Conservation (phyloP, 345 rosid species). For the Reutealis trisperma region DNA sequence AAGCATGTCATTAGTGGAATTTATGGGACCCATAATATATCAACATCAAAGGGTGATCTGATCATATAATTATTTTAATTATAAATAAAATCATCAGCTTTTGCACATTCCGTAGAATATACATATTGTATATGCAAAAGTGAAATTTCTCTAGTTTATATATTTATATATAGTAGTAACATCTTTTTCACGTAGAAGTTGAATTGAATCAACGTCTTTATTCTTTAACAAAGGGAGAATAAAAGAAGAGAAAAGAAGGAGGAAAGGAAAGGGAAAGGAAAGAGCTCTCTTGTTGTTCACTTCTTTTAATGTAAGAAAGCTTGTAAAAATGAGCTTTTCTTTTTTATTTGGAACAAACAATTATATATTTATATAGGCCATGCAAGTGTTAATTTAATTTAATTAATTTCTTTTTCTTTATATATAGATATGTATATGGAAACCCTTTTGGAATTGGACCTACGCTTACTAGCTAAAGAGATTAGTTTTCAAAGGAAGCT, state of each 20-base stretch:
- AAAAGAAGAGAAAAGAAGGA: not conserved
- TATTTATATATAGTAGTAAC: not conserved
- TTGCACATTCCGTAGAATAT: constrained; percentile 19
- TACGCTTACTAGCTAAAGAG: constrained; percentile 7
- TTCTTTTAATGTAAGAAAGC: constrained; percentile 61
- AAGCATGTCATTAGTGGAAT: constrained; percentile 48
- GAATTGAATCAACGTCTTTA: constrained; percentile 23
- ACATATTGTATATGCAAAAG: not conserved
- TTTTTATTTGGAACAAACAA: constrained; percentile 19
- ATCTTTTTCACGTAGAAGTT: constrained; percentile 38
- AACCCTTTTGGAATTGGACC: constrained; percentile 33
- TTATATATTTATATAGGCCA: not conserved
- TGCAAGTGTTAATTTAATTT: constrained; percentile 32
- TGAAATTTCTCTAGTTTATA: too few relatives aligned
- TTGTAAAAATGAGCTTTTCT: constrained; percentile 47
- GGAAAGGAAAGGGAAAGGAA: constrained; percentile 28
- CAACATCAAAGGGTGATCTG: constrained; percentile 18
- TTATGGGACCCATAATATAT: constrained; percentile 24
- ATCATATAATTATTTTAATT: not conserved
- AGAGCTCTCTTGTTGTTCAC: constrained; percentile 50
- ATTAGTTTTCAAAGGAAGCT: constrained; percentile 35
- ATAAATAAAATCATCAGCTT: not conserved
- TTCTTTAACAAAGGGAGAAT: constrained; percentile 29
- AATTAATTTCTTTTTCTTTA: constrained; percentile 28
- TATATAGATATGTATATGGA: not conserved